These are phyloP conservation scores for Colletotrichum sp. DNA, from an alignment of 2,329 filamentous ascomycete genomes.

Conservation along the genomic window DNA sequence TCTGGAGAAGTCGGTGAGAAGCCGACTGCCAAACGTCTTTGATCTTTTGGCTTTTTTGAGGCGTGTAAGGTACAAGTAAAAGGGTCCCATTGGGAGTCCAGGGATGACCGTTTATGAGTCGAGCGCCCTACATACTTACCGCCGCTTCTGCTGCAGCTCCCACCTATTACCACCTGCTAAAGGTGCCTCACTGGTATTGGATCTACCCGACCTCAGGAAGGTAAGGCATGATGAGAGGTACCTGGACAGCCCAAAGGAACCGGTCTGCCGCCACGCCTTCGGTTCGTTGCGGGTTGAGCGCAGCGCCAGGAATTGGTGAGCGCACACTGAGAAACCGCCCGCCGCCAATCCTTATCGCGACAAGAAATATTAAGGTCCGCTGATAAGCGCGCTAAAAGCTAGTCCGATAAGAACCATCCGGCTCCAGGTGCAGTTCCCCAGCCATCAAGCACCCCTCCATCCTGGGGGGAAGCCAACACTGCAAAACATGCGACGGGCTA, in stretches of 20 bases:
- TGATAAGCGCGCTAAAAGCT: conserved; percentile 7
- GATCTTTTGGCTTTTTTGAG: not conserved
- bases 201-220: not conserved
- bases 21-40: not conserved
- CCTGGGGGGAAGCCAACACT: not conserved
- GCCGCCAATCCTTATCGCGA: not conserved
- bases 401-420: not conserved
- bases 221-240: not conserved
- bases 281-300: not conserved
- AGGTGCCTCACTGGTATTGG: not conserved
- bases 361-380: conserved; percentile 1
- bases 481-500: not conserved
- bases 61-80: not conserved
- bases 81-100: not conserved
- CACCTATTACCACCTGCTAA: not conserved
- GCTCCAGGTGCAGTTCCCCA: not conserved
- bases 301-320: not conserved
- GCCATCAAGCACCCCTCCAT: not conserved
- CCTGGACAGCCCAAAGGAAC: not conserved
- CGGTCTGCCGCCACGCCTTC: not conserved
- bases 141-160: not conserved
- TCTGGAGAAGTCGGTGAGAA: conserved; percentile 1
- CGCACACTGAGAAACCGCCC: not conserved
- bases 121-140: not conserved
- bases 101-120: not conserved